Percentiles rank a stretch among this genome's conserved stretches.
phyloP scores from a whole-genome alignment of 2,329 filamentous ascomycete genomes.

The Ambrosiella cleistominuta region DNA sequence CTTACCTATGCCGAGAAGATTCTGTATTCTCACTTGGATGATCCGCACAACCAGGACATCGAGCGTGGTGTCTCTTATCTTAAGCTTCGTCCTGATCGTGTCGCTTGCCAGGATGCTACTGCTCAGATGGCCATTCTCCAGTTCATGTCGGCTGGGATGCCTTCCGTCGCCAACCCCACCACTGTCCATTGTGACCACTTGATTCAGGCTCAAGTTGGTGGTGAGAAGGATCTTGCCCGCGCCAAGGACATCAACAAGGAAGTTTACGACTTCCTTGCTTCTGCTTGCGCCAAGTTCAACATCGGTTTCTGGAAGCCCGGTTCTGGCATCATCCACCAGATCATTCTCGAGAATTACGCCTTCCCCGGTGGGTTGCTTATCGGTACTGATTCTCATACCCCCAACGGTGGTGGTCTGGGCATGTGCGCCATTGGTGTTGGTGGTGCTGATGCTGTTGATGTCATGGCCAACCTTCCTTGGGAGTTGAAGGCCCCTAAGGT shows the following conservation, averaged over 20 bases:
- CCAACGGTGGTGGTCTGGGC: constrained; percentile 89
- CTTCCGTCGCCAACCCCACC: constrained; percentile 78
- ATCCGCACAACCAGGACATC: constrained; percentile 90
- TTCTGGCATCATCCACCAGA: constrained; percentile 99
- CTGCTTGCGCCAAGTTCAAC: constrained; percentile 96
- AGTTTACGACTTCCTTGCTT: constrained; percentile 92
- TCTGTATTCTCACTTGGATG: constrained; percentile 94
- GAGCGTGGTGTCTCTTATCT: constrained; percentile 91
- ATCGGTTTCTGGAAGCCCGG: constrained; percentile 99
- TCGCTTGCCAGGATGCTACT: constrained; percentile 98
- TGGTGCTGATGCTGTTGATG: constrained; percentile 95
- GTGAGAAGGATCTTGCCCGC: constrained; percentile 79
- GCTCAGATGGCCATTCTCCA: constrained; percentile 99
- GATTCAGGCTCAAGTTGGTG: constrained; percentile 92
- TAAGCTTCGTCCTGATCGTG: constrained; percentile 89
- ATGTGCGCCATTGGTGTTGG: constrained; percentile 93
- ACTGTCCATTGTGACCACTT: constrained; percentile 98
- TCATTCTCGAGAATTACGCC: constrained; percentile 94
- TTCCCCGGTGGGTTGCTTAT: constrained; percentile 97
- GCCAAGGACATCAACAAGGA: constrained; percentile 95
- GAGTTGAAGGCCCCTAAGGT: constrained; percentile 96
- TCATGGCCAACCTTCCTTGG: constrained; percentile 95
- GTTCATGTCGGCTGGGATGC: constrained; percentile 99
- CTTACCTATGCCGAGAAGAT: constrained; percentile 97
- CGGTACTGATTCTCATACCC: constrained; percentile 94